Base-by-base conservation (phyloP, 768 basidiomycete species). In the Boletus insuetus region DNA sequence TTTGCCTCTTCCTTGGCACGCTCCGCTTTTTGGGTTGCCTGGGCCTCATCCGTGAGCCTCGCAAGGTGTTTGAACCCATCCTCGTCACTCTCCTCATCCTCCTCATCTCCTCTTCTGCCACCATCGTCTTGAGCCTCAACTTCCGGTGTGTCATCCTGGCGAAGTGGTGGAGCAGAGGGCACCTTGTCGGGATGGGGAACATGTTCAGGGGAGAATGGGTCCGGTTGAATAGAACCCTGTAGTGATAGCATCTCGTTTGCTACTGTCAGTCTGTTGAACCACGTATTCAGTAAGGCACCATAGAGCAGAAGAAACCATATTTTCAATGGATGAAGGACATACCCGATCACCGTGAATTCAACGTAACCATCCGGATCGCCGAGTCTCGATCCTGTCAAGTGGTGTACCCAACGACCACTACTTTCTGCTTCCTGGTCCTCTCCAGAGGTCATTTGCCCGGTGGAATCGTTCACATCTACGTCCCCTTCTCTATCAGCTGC, bases 181-280 rank as follows among this genome's bases (percentile, higher is more conserved):
- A 37, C 61, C 41, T 43, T 64, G 37, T 62, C 56, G 13, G 64
- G 42, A n/a, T 66, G 65, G 17, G 77, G 72, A 24, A 76, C 65
- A 66, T 89, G 87, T 43, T 74, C 75, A 1, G 81, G 78, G 6
- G 86, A 85, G 70, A 91, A 89, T 2, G 89, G 89, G 62, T 91
- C 84, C 5, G 74, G 69, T 62, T 91, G 89, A 55, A 94, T 76
- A 4, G 92, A 94, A 10, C 94, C 94, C 31, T 91, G 79, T 13
- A 97, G 73, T 3, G 93, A 95, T 19, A 97, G 74, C 92, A 96
- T 95, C 66, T 95, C 89, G 65, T 97, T 95, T 32, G 93, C 92
- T 34, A 94, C 83, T 14, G 87, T 94, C 55, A 94, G 69, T 24
- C 94, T 97, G 64, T 54, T 38, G 20, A 43, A 55, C 46, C 29